Conservation (phyloP, 495 filamentous ascomycete species). For the Tuber calosporum region DNA sequence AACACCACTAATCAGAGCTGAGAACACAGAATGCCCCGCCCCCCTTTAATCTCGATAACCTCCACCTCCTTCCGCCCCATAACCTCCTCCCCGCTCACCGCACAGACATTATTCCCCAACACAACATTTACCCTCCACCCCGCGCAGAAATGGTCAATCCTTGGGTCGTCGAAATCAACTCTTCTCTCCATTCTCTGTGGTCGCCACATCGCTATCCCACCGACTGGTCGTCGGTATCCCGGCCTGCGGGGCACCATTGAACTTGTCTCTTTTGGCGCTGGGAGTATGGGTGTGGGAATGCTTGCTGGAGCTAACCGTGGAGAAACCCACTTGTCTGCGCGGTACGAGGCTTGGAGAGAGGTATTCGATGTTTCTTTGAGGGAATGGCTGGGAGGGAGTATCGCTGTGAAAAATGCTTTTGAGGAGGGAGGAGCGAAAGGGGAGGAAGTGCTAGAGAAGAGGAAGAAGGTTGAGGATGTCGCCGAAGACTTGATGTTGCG, state of each 20-base stretch:
- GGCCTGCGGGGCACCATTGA: slow-evolving; percentile 47
- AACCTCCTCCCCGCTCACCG: slow-evolving; percentile 32
- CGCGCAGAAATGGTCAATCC: slow-evolving; percentile 55
- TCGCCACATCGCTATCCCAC: slow-evolving; percentile 55
- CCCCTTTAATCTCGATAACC: slow-evolving; percentile 35
- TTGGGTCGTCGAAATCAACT: slow-evolving; percentile 55
- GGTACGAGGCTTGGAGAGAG: slow-evolving; percentile 86
- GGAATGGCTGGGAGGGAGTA: slow-evolving; percentile 59
- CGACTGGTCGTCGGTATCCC: slow-evolving; percentile 56
- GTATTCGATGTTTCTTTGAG: slow-evolving; percentile 76
- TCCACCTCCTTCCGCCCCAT: slow-evolving; percentile 32
- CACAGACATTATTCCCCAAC: slow-evolving; percentile 51
- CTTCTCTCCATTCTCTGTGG: slow-evolving; percentile 61
- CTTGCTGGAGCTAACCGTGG: slow-evolving; percentile 49
- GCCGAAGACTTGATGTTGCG: slow-evolving; percentile 59
- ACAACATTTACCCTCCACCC: slow-evolving; percentile 51
- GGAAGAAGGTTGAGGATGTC: slow-evolving; percentile 52
- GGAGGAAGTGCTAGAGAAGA: slow-evolving; percentile 45
- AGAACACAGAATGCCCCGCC: slow-evolving; percentile 16
- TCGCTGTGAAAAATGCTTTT: slow-evolving; percentile 26
- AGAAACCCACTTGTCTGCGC: slow-evolving; percentile 76
- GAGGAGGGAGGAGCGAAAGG: slow-evolving; percentile 54
- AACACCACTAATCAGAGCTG: not conserved
- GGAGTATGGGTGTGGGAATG: slow-evolving; percentile 40
- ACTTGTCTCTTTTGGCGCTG: slow-evolving; percentile 38